phyloP scores from a whole-genome alignment of 176 grass and related monocot species.

The Bromus sterilis region DNA sequence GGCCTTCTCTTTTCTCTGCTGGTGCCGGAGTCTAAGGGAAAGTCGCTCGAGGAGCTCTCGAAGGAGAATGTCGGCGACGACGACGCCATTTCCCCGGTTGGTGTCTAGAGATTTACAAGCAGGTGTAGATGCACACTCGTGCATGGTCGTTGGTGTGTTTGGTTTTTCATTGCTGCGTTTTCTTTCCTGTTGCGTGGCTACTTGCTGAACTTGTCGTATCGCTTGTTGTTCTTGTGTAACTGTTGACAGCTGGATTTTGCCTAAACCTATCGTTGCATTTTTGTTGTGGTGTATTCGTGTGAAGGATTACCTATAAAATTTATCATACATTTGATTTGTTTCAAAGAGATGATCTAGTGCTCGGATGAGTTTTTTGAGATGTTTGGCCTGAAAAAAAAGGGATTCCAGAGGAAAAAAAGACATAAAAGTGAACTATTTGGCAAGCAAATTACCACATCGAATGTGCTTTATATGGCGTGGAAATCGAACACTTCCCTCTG shows the following conservation, averaged over 20 bases:
- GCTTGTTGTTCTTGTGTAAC: not conserved
- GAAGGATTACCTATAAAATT: not conserved
- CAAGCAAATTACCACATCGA: no score
- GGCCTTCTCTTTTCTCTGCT: constrained; percentile 44
- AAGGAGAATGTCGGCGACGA: constrained; percentile 35
- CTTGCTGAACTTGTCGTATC: not conserved
- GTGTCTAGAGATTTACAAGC: no score
- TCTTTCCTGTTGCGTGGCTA: not conserved
- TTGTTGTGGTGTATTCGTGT: not conserved
- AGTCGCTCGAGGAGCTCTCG: constrained; percentile 53
- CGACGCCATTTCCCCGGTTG: not conserved
- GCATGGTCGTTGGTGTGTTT: not conserved
- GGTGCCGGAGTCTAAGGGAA: constrained; percentile 60
- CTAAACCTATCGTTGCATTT: not conserved
- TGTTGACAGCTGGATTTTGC: not conserved
- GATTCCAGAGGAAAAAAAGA: not conserved
- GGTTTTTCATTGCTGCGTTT: not conserved
- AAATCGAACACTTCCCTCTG: no score
- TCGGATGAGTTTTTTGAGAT: not conserved
- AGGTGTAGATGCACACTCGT: no score
- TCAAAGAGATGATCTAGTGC: no score
- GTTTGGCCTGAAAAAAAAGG: not conserved
- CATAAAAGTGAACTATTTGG: not conserved
- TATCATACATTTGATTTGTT: no score
- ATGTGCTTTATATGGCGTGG: no score